phyloP scores from a whole-genome alignment of 768 basidiomycete genomes.

The Suillus luteus region DNA sequence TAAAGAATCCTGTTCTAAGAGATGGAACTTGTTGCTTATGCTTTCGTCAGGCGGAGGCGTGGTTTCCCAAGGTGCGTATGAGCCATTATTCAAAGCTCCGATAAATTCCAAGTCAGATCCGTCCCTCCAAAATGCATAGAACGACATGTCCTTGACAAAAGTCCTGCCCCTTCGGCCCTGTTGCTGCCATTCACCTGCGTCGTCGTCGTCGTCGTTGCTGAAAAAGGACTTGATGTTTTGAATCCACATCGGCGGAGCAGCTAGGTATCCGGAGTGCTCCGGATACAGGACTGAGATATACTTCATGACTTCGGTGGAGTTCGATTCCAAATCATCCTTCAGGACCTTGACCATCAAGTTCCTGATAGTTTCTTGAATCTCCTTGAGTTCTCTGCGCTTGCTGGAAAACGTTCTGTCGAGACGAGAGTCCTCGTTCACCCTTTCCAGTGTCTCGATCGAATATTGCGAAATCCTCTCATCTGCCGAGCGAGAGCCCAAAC shows the following conservation, averaged over 20 bases:
- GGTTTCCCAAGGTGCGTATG: conserved; percentile 6
- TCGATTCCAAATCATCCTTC: conserved; percentile 33
- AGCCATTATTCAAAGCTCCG: conserved; percentile 14
- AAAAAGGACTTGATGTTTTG: conserved; percentile 21
- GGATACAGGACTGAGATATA: conserved; percentile 49
- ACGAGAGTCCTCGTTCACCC: conserved; percentile 41
- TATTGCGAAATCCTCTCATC: conserved; percentile 63
- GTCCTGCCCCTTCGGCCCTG: conserved; percentile 32
- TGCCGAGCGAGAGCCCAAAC: conserved; percentile 65
- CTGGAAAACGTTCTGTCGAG: conserved; percentile 38
- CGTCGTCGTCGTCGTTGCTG: conserved; percentile 18
- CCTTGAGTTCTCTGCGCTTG: conserved; percentile 44
- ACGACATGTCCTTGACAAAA: conserved; percentile 26
- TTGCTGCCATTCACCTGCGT: conserved; percentile 36
- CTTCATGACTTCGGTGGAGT: conserved; percentile 39
- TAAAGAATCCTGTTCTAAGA: conserved; percentile 7
- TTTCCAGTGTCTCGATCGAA: conserved; percentile 61
- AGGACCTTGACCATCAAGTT: conserved; percentile 46
- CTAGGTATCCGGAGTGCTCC: conserved; percentile 47
- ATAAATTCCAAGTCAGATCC: conserved; percentile 52
- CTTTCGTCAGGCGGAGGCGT: not conserved
- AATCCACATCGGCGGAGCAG: conserved; percentile 52
- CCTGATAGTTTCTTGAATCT: conserved; percentile 47
- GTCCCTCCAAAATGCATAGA: conserved; percentile 55
- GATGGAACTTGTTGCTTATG: conserved; percentile 7